Evolutionary conservation across 108 stramenopile genomes (phyloP), one percentile per base, ranked within the genome.

Genomic region (Skeletonema marinoi): DNA sequence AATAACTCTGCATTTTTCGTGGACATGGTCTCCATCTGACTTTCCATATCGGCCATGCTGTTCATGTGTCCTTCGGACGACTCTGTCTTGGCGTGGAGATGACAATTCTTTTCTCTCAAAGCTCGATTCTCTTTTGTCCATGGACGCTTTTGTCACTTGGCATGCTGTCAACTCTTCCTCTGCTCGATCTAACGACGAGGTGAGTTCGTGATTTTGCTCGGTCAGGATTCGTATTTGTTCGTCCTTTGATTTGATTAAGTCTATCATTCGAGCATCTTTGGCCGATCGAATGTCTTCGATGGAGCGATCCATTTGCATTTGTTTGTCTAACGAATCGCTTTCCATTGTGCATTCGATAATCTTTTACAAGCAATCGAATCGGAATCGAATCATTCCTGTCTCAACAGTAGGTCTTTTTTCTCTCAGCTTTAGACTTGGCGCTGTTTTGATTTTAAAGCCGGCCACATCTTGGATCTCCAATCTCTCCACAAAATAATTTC

Each of bases 1-100:
- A 94, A 87, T 12, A 96, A 86, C 87, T 96, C 93, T 2, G 90
- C 76, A 78, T 91, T 93, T 81, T 94, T 93, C 60, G 86, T 88
- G 1, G 91, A 90, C 85, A 94, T 88, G 33, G 88, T 90, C 44
- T 81, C 72, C 19, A 96, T 80, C 78, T 94, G 86, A 56, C 81
- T 86, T 46, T 92, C 90, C n/a, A 39, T 80, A 65, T 35, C 54
- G 25, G 54, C 54, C 19, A 56, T 25, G 54, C 54, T 56, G 17
- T 56, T 84, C 7, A 88, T 67, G 39, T 81, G 65, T 36, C 85
- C 86, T 67, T 92, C 89, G 30, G 88, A 88, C 9, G 88, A 85
- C 13, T 86, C 76, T 11, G 84, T 68, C 67, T 82, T 73, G 7
- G 72, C 70, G 60, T 90, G 80, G 0, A 89, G 73, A 54, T 87